Conservation (phyloP, 2,329 filamentous ascomycete species). For the Colletotrichum orbiculare region DNA sequence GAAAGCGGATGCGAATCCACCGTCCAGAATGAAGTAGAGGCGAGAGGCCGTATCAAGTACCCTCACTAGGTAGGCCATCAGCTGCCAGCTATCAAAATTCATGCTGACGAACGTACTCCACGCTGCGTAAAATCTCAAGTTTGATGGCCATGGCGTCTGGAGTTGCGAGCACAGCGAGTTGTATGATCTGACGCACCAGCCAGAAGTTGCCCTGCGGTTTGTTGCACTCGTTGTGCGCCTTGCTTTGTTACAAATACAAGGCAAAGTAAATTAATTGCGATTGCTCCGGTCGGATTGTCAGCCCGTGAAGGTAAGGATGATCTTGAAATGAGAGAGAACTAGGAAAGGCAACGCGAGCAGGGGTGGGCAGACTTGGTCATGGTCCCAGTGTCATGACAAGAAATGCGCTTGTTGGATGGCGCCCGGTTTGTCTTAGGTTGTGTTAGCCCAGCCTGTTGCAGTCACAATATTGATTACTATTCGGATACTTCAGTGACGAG, state of each 20-base stretch:
- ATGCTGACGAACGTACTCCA: too few species aligned
- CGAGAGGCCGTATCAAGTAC: too few species aligned
- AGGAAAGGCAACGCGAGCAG: neutral
- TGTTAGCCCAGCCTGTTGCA: constrained; percentile 26
- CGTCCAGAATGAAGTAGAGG: too few species aligned
- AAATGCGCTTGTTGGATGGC: constrained; percentile 26
- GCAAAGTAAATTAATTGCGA: constrained; percentile 1
- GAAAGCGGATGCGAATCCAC: constrained; percentile 15
- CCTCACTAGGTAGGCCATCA: too few species aligned
- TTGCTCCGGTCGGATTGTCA: constrained; percentile 17
- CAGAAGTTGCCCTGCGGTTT: too few species aligned
- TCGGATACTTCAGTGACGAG: constrained; percentile 7
- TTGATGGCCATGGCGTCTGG: too few species aligned
- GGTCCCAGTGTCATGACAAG: constrained; percentile 1
- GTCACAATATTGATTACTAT: constrained; percentile 17
- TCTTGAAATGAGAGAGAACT: neutral
- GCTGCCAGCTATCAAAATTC: too few species aligned
- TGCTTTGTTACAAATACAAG: too few species aligned
- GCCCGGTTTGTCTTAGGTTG: constrained; percentile 32
- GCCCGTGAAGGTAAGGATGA: neutral
- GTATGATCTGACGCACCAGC: too few species aligned
- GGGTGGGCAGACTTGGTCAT: constrained; percentile 16
- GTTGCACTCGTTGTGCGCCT: too few species aligned
- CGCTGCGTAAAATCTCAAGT: too few species aligned
- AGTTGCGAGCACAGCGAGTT: too few species aligned